Evolutionary conservation across 106 monocot genomes (phyloP), one percentile per base, ranked within the genome.

Genomic region (Dioscorea zingiberensis): DNA sequence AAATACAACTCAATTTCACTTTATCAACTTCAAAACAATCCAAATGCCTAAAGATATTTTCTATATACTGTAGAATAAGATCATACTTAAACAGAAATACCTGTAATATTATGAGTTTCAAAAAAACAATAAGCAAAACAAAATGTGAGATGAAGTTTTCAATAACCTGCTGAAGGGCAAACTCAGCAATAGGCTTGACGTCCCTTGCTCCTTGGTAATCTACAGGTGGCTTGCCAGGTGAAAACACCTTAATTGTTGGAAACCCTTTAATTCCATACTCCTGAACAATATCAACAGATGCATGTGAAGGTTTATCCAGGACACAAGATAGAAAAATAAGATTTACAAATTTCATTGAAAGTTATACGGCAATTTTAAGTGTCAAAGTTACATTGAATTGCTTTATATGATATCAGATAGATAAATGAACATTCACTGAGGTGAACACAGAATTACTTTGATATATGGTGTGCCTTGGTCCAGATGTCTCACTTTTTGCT

Each of bases 201-300:
- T 98, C 98, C 53, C 98, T 85, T 64, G 86, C 84, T 62, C 98
- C 93, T 80, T 89, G 86, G 86, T 98, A 98, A 82, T 98, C 98
- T 27, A 89, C 76, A 26, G 98, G 93, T 74, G 84, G 82, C 46
- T 98, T 98, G 26, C 98, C 98, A 76, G 98, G 89, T 21, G 62
- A 70, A 66, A 93, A 98, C 19, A 84, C 77, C 74, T 98, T 98
- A 51, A 98, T 98, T 64, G 98, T 93, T 45, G 98, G 98, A 73
- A 89, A 98, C 66, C 93, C 98, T 69, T 32, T 64, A 60, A 98
- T 89, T 71, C 93, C 98, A 78, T 93, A 93, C 62, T 98, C 98
- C 98, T 98, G 55, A 51, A 71, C 10, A 78, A 49, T 44, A 48
- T 25, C 9, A 63, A 47, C 3, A 19, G 7, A 44, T 0, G 19